Conservation (phyloP, 768 basidiomycete species). For the Rhizopogon vulgaris region DNA sequence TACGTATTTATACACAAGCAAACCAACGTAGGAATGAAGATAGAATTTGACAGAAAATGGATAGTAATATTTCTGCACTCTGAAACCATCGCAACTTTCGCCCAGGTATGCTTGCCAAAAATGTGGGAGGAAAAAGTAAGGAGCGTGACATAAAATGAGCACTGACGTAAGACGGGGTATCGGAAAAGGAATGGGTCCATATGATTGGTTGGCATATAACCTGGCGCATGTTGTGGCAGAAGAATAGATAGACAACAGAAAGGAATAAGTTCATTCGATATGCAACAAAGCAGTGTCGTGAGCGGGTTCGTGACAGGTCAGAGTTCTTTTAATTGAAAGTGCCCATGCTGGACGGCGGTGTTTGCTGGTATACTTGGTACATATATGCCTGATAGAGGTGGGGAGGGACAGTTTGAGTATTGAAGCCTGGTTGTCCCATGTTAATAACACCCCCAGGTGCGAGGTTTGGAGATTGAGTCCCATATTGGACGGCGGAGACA, state of each 20-base stretch:
- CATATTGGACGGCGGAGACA: conserved; percentile 41
- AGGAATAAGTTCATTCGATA: conserved; percentile 26
- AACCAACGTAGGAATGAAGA: conserved; percentile 26
- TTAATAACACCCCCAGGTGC: conserved; percentile 48
- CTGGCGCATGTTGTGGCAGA: conserved; percentile 19
- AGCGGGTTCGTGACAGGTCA: conserved; percentile 25
- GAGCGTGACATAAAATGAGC: conserved; percentile 16
- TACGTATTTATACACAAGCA: conserved; percentile 33
- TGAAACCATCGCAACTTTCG: conserved; percentile 16
- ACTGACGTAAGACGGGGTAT: conserved; percentile 21
- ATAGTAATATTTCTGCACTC: conserved; percentile 27
- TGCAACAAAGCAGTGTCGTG: conserved; percentile 36
- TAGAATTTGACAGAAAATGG: conserved; percentile 14
- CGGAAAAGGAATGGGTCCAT: conserved; percentile 19
- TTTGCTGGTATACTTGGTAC: conserved; percentile 81
- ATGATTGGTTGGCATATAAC: conserved; percentile 17
- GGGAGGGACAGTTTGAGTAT: conserved; percentile 54
- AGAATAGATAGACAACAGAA: conserved; percentile 28
- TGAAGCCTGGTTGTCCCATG: conserved; percentile 64
- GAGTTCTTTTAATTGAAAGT: conserved; percentile 52
- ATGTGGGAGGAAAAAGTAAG: conserved; percentile 4
- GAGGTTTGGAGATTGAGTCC: conserved; percentile 55
- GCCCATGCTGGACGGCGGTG: conserved; percentile 68
- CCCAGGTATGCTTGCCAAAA: conserved; percentile 16
- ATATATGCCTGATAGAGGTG: conserved; percentile 78